These are phyloP conservation scores for Metschnikowia lachancei DNA, from an alignment of 805 yeast species.

Conservation along the genomic window DNA sequence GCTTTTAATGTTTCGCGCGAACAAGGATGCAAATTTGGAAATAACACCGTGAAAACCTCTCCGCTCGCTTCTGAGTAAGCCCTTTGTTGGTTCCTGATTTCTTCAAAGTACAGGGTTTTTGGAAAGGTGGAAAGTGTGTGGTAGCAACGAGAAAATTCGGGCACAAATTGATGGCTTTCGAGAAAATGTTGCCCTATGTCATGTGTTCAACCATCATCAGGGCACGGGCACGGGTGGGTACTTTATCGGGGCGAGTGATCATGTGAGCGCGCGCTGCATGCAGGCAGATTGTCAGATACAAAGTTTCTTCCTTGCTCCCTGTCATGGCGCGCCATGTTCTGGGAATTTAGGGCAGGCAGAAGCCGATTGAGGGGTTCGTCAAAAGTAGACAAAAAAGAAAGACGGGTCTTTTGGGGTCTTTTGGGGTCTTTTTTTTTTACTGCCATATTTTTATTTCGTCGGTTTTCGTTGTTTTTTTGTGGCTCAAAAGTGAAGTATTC, in stretches of 20 bases:
- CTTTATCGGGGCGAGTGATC: constrained; percentile 13
- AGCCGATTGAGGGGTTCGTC: too few species aligned
- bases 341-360: too few species aligned
- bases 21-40: neutral
- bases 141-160: neutral
- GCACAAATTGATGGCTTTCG: neutral
- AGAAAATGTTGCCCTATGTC: constrained; percentile 1
- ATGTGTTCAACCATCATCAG: constrained; percentile 4
- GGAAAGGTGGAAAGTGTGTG: neutral
- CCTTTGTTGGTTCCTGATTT: too few species aligned
- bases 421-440: too few species aligned
- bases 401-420: too few species aligned
- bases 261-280: constrained; percentile 12
- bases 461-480: too few species aligned
- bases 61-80: too few species aligned
- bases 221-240: constrained; percentile 9
- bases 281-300: constrained; percentile 2
- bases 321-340: neutral
- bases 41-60: neutral
- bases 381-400: too few species aligned
- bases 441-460: too few species aligned
- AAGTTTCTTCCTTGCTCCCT: neutral
- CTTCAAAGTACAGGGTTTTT: too few species aligned
- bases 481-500: too few species aligned
- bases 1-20: neutral